Evolutionary conservation across 768 basidiomycete species (phyloP), one percentile per base, ranked within the genome.

Genomic region (Kwoniella bestiolae): DNA sequence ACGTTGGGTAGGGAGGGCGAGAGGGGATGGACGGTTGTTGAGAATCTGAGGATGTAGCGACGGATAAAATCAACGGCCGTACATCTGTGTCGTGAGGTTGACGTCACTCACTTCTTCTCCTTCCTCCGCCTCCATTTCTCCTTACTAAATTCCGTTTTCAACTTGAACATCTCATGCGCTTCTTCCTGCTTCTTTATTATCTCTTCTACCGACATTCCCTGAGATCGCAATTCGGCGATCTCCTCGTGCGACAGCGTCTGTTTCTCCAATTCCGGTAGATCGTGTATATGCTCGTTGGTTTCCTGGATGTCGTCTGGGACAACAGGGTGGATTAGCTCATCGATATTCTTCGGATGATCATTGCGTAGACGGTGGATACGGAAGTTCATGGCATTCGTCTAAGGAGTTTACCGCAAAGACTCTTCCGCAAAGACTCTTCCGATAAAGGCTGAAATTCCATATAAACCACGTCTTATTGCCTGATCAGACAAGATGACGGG

Each of bases 91-190:
- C n/a, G n/a, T n/a, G n/a, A n/a, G n/a, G n/a, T n/a, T 5, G 7
- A 41, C 12, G 38, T 11, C 31, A 44, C 88, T 70, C 76, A 95
- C 94, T 98, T 99, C 62, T 91, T 93, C 82, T 94, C 92, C 81
- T 99, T 99, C 41, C 92, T 86, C 80, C 94, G 95, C 80, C 87
- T 90, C 82, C 97, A 99, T 79, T 99, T 99, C 76, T 98, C 94
- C 82, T 99, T 98, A 82, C 91, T 94, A 81, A 94, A 98, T 81
- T 95, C 96, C 1, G 94, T 98, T 82, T 98, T 98, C 53, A 98
- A 83, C 11, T 88, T 88, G 79, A 91, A 99, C 73, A 91, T 91
- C 31, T 91, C 89, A 74, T 98, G 95, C 74, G 89, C 87, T 72
- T 92, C 92, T 51, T 97, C 95, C 81, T 98, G 95, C 79, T 85